Base-by-base conservation (phyloP, 1,284 basidiomycete genomes). In the Hemileccinum hortonii region DNA sequence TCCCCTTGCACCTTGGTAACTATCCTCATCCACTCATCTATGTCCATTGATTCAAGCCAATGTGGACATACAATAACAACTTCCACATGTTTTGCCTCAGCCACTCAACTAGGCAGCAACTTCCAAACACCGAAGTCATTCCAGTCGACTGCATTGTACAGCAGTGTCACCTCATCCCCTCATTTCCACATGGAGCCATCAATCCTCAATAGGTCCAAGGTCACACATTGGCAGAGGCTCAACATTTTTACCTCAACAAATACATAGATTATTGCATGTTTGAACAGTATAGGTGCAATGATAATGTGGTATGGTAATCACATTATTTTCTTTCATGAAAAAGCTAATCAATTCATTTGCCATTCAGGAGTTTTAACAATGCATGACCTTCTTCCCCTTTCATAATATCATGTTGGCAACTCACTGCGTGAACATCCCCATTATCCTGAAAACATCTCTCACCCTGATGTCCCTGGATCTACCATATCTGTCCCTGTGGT, bases 371-470 rank as follows among this genome's bases (percentile, higher is more conserved):
- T 24, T 7, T 24, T 24, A 55, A 53, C 66, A 66, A 55, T 72
- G 60, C n/a, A 73, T 81, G 16, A 74, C 73, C 0, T 70, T 87
- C 44, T 80, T 75, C 59, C 81, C 84, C 4, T 67, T 75, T 9
- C 82, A 87, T 61, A 75, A 77, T 33, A 71, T 84, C 53, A 73
- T 86, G 24, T 74, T 84, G 33, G 77, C 79, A 1, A 61, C 76
- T 0, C 73, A 83, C 60, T 86, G 83, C 53, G 64, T 81, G 8
- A 71, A 74, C 26, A 73, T 86, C 6, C 78, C 80, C 0, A 52
- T 67, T 1, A 68, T 81, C 0, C 65, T 73, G 0, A 6, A 54
- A 45, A 50, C 29, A 59, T 71, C 4, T 47, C 45, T 32, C 59
- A 57, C 54, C 62, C 61, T 4, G 60, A 53, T 6, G 50, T 32